phyloP scores from a whole-genome alignment of 2,329 filamentous ascomycete genomes.

The Cordyceps militaris region DNA sequence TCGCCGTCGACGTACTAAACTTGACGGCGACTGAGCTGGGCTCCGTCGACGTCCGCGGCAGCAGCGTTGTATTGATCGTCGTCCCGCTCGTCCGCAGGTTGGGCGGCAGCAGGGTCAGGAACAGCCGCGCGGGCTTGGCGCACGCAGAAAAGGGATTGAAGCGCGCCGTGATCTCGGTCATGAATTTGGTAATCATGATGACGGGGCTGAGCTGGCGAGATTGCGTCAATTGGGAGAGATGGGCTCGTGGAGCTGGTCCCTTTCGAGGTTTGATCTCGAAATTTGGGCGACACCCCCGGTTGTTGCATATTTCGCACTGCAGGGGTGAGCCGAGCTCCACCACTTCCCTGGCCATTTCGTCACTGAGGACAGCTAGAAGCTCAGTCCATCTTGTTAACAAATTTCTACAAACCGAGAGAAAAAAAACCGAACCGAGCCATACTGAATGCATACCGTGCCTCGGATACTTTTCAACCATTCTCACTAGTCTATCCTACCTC shows the following conservation, averaged over 20 bases:
- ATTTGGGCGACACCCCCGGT: slow-evolving; percentile 4
- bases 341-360: neutral
- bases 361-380: slow-evolving; percentile 9
- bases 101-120: slow-evolving; percentile 78
- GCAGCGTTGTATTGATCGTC: slow-evolving; percentile 68
- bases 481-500: neutral
- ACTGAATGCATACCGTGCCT: too few relatives aligned
- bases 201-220: neutral
- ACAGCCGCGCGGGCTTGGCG: slow-evolving; percentile 77
- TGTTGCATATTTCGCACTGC: slow-evolving; percentile 11
- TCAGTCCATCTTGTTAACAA: neutral
- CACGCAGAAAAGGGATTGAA: slow-evolving; percentile 87
- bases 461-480: neutral
- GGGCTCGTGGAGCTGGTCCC: neutral
- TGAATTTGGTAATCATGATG: slow-evolving; percentile 76
- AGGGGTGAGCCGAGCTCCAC: neutral
- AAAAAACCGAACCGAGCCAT: too few relatives aligned
- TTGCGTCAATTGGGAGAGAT: neutral
- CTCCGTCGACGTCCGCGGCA: slow-evolving; percentile 63
- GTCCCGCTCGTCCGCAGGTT: slow-evolving; percentile 67
- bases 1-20: slow-evolving; percentile 73
- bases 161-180: slow-evolving; percentile 74
- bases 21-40: slow-evolving; percentile 67
- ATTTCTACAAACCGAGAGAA: neutral
- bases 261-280: neutral